A percentile compares a stretch with the other conserved stretches of the same genome.
These are phyloP conservation scores for Hysterangium stoloniferum DNA, from an alignment of 768 basidiomycete species.

Conservation along the genomic window DNA sequence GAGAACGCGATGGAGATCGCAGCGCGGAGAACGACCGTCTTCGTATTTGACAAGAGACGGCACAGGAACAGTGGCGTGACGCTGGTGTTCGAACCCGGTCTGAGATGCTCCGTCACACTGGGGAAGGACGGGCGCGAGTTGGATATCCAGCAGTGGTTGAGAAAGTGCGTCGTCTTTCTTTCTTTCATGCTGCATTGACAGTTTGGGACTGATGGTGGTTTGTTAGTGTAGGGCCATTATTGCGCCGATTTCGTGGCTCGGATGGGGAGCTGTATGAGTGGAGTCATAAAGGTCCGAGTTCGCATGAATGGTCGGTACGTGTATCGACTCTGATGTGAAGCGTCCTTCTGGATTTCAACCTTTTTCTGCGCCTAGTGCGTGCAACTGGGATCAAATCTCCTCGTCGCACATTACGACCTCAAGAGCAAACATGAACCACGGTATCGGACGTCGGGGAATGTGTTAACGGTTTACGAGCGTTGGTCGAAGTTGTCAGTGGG, in stretches of 20 bases:
- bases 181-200: too few species aligned
- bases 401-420: slow-evolving; percentile 55
- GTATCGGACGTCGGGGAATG: slow-evolving; percentile 53
- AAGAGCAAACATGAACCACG: slow-evolving; percentile 47
- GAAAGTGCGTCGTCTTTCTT: too few species aligned
- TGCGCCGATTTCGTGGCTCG: too few species aligned
- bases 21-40: slow-evolving; percentile 39
- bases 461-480: slow-evolving; percentile 55
- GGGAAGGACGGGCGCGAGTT: too few species aligned
- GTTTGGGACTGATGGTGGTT: too few species aligned
- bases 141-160: too few species aligned
- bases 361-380: slow-evolving; percentile 40
- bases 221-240: too few species aligned
- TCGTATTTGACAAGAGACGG: slow-evolving; percentile 48
- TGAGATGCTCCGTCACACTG: too few species aligned
- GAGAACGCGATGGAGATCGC: slow-evolving; percentile 30
- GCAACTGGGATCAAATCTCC: slow-evolving; percentile 35
- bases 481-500: slow-evolving; percentile 45
- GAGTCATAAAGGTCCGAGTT: slow-evolving; percentile 38
- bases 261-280: slow-evolving; percentile 58
- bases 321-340: background rate
- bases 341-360: slow-evolving; percentile 1
- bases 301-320: slow-evolving; percentile 62
- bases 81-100: too few species aligned
- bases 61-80: too few species aligned